Evolutionary conservation across 805 yeast species (phyloP).

Genomic region (Yueomyces sinensis): DNA sequence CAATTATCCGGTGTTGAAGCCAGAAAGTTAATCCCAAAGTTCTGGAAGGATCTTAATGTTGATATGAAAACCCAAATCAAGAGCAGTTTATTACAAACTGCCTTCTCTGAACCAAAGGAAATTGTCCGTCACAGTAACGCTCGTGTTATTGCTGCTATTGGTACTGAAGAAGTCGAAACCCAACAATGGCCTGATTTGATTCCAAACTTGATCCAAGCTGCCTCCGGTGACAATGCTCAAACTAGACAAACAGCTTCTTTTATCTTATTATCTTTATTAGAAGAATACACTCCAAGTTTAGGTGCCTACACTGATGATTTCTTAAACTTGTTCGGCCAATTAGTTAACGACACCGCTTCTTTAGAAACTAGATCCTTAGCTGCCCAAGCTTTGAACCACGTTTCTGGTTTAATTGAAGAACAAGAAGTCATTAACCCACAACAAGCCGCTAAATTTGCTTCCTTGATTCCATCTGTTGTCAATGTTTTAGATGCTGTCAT

Average conservation of each 20-base stretch:
- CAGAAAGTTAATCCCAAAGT: slow-evolving; percentile 60
- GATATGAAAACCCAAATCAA: slow-evolving; percentile 48
- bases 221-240: slow-evolving; percentile 39
- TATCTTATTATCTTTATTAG: slow-evolving; percentile 65
- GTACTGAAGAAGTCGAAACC: slow-evolving; percentile 56
- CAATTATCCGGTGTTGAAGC: slow-evolving; percentile 96
- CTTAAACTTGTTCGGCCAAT: slow-evolving; percentile 53
- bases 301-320: slow-evolving; percentile 49
- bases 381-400: slow-evolving; percentile 59
- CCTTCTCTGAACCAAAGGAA: slow-evolving; percentile 50
- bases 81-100: slow-evolving; percentile 50
- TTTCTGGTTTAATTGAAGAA: slow-evolving; percentile 56
- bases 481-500: slow-evolving; percentile 67
- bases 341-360: slow-evolving; percentile 52
- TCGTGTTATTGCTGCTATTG: slow-evolving; percentile 79
- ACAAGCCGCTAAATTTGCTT: slow-evolving; percentile 40
- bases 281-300: slow-evolving; percentile 49
- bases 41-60: slow-evolving; percentile 45
- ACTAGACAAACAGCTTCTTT: slow-evolving; percentile 74
- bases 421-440: slow-evolving; percentile 34
- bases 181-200: slow-evolving; percentile 67
- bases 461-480: slow-evolving; percentile 67
- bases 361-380: slow-evolving; percentile 71
- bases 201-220: slow-evolving; percentile 55
- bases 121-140: slow-evolving; percentile 80